phyloP scores from a whole-genome alignment of 225 moss, liverwort and hornwort species.

The Pleurozium schreberi region DNA sequence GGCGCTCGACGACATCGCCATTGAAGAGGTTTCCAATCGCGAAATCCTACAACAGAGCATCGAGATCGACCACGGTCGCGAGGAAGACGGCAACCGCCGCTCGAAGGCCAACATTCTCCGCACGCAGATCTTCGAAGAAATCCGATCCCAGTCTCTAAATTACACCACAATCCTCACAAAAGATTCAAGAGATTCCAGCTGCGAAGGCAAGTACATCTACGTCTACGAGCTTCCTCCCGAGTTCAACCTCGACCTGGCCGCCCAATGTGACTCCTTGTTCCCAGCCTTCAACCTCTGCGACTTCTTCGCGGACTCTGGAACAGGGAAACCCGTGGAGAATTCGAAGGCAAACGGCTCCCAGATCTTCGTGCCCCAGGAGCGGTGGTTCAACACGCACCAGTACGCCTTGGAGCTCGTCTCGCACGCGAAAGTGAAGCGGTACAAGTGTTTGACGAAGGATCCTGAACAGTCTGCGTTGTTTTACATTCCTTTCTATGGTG shows the following conservation, averaged over 20 bases:
- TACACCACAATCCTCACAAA: not conserved
- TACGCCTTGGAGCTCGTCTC: constrained; percentile 73
- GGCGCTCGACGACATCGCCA: not conserved
- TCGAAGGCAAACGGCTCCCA: constrained; percentile 12
- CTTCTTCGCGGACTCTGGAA: constrained; percentile 48
- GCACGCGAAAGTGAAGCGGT: constrained; percentile 48
- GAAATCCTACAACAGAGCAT: not conserved
- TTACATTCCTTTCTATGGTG: constrained; percentile 78
- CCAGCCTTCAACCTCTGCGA: constrained; percentile 59
- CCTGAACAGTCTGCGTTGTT: constrained; percentile 41
- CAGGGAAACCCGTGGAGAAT: constrained; percentile 27
- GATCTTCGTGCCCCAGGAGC: constrained; percentile 47
- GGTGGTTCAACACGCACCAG: constrained; percentile 76
- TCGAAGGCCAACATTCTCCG: not conserved
- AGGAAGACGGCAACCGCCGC: not conserved
- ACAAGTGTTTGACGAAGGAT: constrained; percentile 45
- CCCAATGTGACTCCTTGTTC: constrained; percentile 37
- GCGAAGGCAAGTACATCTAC: constrained; percentile 30
- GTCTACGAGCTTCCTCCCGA: constrained; percentile 56
- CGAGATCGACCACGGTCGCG: not conserved
- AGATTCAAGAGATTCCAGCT: not conserved
- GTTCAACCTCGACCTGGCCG: constrained; percentile 51
- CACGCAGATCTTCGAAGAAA: not conserved
- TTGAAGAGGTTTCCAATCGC: not conserved
- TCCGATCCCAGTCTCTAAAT: not conserved